Evolutionary conservation across 371 early-diverging fungal species (phyloP), one percentile per base, ranked within the genome.

Genomic region (Actinomucor elegans): DNA sequence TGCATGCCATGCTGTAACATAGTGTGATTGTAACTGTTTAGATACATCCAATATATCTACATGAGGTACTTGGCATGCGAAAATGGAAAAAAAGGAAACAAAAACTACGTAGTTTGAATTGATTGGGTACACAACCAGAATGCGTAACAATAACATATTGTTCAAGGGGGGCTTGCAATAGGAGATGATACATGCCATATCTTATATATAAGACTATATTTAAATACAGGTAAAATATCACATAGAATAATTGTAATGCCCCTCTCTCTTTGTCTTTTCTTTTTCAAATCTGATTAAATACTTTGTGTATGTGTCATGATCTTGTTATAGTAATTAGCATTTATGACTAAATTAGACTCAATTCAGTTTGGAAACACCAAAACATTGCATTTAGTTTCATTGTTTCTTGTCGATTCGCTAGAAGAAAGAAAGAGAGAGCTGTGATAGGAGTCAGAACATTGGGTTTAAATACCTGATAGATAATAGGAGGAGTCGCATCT

Each of bases 111-210:
- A 34, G n/a, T 23, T 47, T 47, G 0, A 23, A 47, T 31, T 29
- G 35, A 47, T 33, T 47, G 41, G 41, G 41, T 41, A 41, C 41
- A 41, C 41, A 41, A 26, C 41, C 41, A 41, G 26, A 26, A n/a
- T 41, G 41, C 21, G 41, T 26, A 41, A 41, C 26, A 26, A 24
- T 24, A 41, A 12, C 23, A 41, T n/a, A 24, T 41, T 24, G 26
- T 6, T 38, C 18, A n/a, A 26, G 41, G 41, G 26, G n/a, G n/a
- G n/a, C n/a, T n/a, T n/a, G n/a, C n/a, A n/a, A n/a, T n/a, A n/a
- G n/a, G n/a, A n/a, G n/a, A n/a, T n/a, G n/a, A n/a, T n/a, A n/a
- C n/a, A n/a, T n/a, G n/a, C n/a, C n/a, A n/a, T n/a, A n/a, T n/a
- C n/a, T 23, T 23, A 12, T 6, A 14, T 41, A n/a, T 41, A 24